Evolutionary conservation across 371 early-diverging fungal species (phyloP), one percentile per base, ranked within the genome.

Genomic region (Chytridiales sp.): DNA sequence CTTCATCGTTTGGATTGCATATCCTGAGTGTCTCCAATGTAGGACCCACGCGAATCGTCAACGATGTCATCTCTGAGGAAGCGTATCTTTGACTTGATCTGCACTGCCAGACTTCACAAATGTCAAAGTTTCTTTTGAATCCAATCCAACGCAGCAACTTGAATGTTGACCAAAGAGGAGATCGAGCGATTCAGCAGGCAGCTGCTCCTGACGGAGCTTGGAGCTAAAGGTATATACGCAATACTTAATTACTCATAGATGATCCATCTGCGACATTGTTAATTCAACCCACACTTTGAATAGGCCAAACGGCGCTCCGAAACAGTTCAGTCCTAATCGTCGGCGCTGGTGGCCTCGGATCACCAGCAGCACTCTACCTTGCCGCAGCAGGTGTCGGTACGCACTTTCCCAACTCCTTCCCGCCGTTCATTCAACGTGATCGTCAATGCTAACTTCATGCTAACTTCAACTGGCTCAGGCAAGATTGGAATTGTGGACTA

Each of bases 291-390:
- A 41, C 8, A 36, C 56, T 59, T 13, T 39, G 19, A 30, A 15
- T 56, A 90, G 93, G 90, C 11, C 99, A 99, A 74, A 66, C 85
- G 35, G 84, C 77, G 44, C 70, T 99, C 47, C 80, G 83, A 22
- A 86, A 88, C 49, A 70, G 87, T 17, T 79, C 86, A 0, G 88
- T 97, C 34, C 74, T 98, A 15, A 78, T 99, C 1, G 95, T 99
- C 0, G 99, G 99, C 1, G 91, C 95, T 9, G 99, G 99, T 35
- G 99, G 99, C 0, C 80, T 99, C 5, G 99, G 99, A 0, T 83
- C 94, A 0, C 95, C 99, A 1, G 87, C 86, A 13, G 76, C 87
- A 0, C 75, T 97, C 59, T 99, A 98, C 73, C 81, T 99, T 4
- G 91, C 93, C 3, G 88, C 93, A 4, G 90, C 91, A 34, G 99